These are phyloP conservation scores for Pilaira anomala DNA, from an alignment of 192 early-diverging fungal species.

Conservation along the genomic window DNA sequence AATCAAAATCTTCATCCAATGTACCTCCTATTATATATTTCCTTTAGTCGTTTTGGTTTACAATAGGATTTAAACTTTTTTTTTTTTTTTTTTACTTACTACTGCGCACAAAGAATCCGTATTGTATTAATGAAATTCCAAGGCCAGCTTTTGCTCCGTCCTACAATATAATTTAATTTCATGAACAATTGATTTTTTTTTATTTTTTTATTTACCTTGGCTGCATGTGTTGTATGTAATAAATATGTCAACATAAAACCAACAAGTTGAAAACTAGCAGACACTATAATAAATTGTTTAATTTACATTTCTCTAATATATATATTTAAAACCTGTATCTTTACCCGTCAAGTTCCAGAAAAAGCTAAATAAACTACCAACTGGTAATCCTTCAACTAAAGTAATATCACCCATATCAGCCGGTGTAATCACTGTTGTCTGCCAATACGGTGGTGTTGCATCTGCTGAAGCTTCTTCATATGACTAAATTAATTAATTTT, in stretches of 20 bases:
- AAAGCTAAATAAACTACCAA: constrained; percentile 72
- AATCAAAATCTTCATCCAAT: constrained; percentile 29
- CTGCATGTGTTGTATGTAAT: constrained; percentile 83
- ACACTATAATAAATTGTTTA: constrained; percentile 42
- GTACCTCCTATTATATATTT: constrained; percentile 19
- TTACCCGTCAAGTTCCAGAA: constrained; percentile 68
- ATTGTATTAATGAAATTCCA: constrained; percentile 75
- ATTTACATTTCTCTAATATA: background rate
- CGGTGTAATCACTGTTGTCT: constrained; percentile 67
- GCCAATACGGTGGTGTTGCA: constrained; percentile 60
- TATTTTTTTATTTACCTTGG: constrained; percentile 41
- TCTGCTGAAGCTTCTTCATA: constrained; percentile 79
- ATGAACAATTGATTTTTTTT: background rate
- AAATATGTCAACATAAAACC: constrained; percentile 88
- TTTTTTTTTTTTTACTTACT: constrained; percentile 11
- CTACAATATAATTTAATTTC: constrained; percentile 14
- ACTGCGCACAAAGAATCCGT: constrained; percentile 63
- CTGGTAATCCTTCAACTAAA: constrained; percentile 85
- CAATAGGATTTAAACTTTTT: background rate
- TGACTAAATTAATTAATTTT: constrained; percentile 16
- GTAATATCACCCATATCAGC: constrained; percentile 72
- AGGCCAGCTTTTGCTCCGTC: constrained; percentile 71
- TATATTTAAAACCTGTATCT: background rate
- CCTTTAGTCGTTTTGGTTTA: too few species aligned
- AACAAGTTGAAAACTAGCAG: constrained; percentile 69